Evolutionary conservation across 768 basidiomycete genomes (phyloP).

Genomic region (Tremella mesenterica): DNA sequence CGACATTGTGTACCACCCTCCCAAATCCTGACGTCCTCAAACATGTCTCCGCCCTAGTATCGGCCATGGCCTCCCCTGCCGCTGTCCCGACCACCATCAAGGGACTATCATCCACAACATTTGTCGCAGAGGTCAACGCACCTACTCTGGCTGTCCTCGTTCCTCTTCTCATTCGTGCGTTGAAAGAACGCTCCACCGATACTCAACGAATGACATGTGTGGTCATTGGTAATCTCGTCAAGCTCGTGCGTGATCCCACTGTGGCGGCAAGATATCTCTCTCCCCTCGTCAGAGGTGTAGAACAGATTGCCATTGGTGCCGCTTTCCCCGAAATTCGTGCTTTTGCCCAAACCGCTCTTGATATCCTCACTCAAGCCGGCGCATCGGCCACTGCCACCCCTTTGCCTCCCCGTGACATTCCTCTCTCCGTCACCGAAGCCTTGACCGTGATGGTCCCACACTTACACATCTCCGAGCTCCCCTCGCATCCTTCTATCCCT

Average conservation of each 20-base stretch:
- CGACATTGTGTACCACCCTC: slow-evolving; percentile 75
- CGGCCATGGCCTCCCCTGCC: slow-evolving; percentile 73
- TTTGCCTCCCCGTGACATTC: slow-evolving; percentile 61
- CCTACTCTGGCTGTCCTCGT: slow-evolving; percentile 95
- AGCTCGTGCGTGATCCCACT: slow-evolving; percentile 83
- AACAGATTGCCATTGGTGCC: slow-evolving; percentile 78
- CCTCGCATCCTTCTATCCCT: slow-evolving; percentile 50
- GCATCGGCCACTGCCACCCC: slow-evolving; percentile 67
- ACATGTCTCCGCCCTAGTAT: slow-evolving; percentile 79
- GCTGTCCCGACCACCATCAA: slow-evolving; percentile 89
- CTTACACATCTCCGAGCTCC: slow-evolving; percentile 51
- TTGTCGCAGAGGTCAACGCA: slow-evolving; percentile 91
- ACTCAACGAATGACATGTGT: slow-evolving; percentile 89
- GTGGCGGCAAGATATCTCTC: slow-evolving; percentile 84
- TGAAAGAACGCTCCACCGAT: slow-evolving; percentile 94
- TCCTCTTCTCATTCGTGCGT: slow-evolving; percentile 76
- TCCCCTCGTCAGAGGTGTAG: slow-evolving; percentile 77
- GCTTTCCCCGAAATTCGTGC: slow-evolving; percentile 96
- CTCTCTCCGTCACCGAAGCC: slow-evolving; percentile 55
- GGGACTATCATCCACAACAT: slow-evolving; percentile 85
- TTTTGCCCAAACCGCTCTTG: slow-evolving; percentile 75
- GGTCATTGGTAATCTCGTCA: slow-evolving; percentile 91
- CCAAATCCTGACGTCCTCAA: slow-evolving; percentile 86
- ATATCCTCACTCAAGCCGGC: slow-evolving; percentile 71
- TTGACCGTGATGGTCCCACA: slow-evolving; percentile 55